Conservation (phyloP, 1,139 yeast genomes). For the Schizosaccharomyces versatilis region DNA sequence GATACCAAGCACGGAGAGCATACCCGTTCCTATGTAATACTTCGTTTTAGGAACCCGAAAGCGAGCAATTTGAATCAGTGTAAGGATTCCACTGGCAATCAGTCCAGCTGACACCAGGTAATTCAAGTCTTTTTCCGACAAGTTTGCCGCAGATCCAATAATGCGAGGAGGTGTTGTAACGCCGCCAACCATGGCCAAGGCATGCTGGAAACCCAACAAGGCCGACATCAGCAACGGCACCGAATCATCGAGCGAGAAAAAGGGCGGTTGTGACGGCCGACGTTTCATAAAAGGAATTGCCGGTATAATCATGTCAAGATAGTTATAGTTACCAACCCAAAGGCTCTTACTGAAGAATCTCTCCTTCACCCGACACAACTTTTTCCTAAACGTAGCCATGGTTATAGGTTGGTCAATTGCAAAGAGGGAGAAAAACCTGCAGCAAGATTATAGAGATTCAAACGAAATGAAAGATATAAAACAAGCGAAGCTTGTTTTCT, state of each 20-base stretch:
- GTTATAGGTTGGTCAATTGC: neutral
- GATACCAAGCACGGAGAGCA: slow-evolving; percentile 72
- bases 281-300: slow-evolving; percentile 1
- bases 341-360: neutral
- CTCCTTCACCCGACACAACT: neutral
- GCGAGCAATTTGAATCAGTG: slow-evolving; percentile 58
- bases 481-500: too few species aligned
- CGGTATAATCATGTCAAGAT: neutral
- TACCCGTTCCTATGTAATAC: slow-evolving; percentile 66
- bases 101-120: slow-evolving; percentile 61
- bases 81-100: slow-evolving; percentile 52
- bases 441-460: too few species aligned
- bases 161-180: slow-evolving; percentile 67
- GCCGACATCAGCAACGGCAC: neutral
- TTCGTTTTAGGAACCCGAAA: slow-evolving; percentile 42
- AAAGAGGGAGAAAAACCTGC: too few species aligned
- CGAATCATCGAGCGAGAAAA: neutral
- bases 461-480: too few species aligned
- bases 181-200: slow-evolving; percentile 80
- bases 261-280: neutral
- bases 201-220: slow-evolving; percentile 42
- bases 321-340: slow-evolving; percentile 3
- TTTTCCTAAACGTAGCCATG: neutral
- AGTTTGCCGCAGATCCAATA: slow-evolving; percentile 35
- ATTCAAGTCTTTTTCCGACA: slow-evolving; percentile 29